phyloP scores from a whole-genome alignment of 768 basidiomycete species.

The Boletus rufocinnamomeus region DNA sequence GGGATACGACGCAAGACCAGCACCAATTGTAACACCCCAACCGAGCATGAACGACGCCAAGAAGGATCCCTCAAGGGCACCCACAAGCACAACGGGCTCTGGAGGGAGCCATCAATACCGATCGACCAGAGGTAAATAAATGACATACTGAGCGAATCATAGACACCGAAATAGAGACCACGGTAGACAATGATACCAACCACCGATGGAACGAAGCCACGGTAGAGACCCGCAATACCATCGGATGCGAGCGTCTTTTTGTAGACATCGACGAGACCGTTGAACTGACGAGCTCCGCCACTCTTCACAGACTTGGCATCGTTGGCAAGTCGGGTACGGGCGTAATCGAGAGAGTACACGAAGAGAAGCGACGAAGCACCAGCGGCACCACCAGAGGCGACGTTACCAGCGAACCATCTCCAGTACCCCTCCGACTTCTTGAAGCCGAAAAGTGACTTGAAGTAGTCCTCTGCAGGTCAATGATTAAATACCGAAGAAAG shows the following conservation, averaged over 20 bases:
- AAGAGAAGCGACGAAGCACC: constrained; percentile 98
- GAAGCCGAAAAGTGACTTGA: constrained; percentile 98
- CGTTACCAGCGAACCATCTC: constrained; percentile 98
- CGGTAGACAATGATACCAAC: constrained; percentile 99
- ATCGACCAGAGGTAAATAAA: constrained; percentile 28
- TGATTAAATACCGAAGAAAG: constrained; percentile 4
- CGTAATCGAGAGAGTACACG: constrained; percentile 99
- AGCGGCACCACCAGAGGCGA: constrained; percentile 98
- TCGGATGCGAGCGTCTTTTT: constrained; percentile 96
- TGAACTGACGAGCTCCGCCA: constrained; percentile 96
- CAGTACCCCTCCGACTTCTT: constrained; percentile 98
- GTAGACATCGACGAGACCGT: constrained; percentile 97
- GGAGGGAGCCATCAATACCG: constrained; percentile 24
- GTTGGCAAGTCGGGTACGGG: constrained; percentile 98
- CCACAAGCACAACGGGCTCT: constrained; percentile 98
- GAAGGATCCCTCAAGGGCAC: constrained; percentile 94
- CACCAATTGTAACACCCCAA: constrained; percentile 99
- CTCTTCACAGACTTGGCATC: constrained; percentile 95
- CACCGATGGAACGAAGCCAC: constrained; percentile 98
- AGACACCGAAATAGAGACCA: constrained; percentile 99
- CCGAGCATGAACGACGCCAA: constrained; percentile 95
- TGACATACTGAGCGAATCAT: constrained; percentile 87
- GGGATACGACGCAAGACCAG: constrained; percentile 97
- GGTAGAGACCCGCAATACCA: constrained; percentile 98
- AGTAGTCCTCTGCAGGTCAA: constrained; percentile 75